Percentiles rank a stretch among this genome's conserved stretches.
Evolutionary conservation across 2,329 filamentous ascomycete species (phyloP).

Genomic region (Penicillium paneum): DNA sequence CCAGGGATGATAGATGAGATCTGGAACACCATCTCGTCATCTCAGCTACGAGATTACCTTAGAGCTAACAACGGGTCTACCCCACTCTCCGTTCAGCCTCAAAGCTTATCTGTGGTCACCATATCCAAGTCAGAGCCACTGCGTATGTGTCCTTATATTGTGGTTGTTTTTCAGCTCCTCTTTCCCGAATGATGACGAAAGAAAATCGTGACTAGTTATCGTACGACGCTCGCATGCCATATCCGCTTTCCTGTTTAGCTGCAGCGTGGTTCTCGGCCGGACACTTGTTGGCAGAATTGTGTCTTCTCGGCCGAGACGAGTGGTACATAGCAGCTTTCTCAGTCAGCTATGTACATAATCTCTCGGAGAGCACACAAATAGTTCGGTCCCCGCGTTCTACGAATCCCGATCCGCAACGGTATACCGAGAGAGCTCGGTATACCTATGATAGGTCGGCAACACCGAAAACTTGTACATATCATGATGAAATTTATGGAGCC

Average conservation of each 20-base stretch:
- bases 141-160: not conserved
- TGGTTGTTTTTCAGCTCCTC: not conserved
- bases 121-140: not conserved
- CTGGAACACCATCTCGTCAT: slow-evolving; percentile 4
- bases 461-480: no score
- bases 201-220: not conserved
- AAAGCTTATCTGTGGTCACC: not conserved
- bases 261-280: no score
- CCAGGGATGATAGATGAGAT: not conserved
- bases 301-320: no score
- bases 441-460: no score
- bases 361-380: no score
- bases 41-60: not conserved
- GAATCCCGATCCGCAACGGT: no score
- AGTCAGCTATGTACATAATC: no score
- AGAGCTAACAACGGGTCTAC: not conserved
- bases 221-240: not conserved
- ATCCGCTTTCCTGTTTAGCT: not conserved
- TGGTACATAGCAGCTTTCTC: no score
- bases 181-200: not conserved
- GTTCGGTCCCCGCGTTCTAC: no score
- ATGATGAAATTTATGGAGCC: no score
- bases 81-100: not conserved
- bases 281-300: no score
- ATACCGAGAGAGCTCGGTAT: no score